Base-by-base conservation (phyloP, 306 rosid genomes). In the Cajanus cajan region DNA sequence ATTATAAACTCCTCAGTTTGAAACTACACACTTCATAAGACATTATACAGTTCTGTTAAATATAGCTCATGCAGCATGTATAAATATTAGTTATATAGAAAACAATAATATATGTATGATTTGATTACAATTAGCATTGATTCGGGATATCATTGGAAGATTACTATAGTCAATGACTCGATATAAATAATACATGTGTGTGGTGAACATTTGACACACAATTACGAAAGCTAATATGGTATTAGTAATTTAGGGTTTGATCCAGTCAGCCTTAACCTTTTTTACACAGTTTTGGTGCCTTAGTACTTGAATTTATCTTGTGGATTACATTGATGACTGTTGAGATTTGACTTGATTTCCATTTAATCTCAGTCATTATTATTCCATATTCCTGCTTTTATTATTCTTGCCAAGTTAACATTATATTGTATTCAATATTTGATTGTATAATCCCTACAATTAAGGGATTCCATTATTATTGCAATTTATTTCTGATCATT, bases 11-110 rank as follows among this genome's bases (percentile, higher is more conserved):
- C 44, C 58, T 47, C 36, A 18, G 28, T 51, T 82, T 61, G 68
- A 76, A 70, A 48, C 70, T 82, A 54, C 55, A 43, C 43, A 81
- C 48, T 75, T 19, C 50, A 69, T 48, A 72, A 50, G n/a, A 73
- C 45, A 80, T 28, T 15, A 65, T 8, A 25, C 4, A 31, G 40
- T 22, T 36, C 24, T 14, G 7, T 61, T 61, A 61, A 28, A 28
- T 14, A 61, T 15, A 14, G 67, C 12, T 61, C 67, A 28, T 5
- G 41, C 67, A 14, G 12, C 41, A 61, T 21, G 0, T 61, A 21
- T 61, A 61, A 12, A 59, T 31, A 57, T 24, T 57, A 14, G 66
- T 59, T 59, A 25, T 59, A 25, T 59, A 59, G 41, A 10, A 6
- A 1, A 59, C 24, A 57, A 6, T 59, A 59, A 59, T 57, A 57